phyloP scores from a whole-genome alignment of 768 basidiomycete genomes.

The Naganishia onofrii region DNA sequence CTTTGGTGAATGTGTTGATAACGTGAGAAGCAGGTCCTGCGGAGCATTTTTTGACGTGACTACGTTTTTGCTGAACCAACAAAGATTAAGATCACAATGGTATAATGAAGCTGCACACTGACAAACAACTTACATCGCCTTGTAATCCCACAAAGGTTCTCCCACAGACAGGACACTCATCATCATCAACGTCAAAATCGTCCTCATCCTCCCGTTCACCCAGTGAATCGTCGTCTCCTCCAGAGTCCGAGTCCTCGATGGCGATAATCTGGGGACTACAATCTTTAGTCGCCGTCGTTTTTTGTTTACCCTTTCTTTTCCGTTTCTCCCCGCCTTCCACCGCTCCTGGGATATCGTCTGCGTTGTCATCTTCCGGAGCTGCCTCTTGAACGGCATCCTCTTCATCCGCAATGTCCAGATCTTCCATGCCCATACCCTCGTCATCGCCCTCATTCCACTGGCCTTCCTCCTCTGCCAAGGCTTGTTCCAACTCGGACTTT shows the following conservation, averaged over 20 bases:
- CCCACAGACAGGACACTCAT: conserved; percentile 45
- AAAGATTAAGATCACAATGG: conserved; percentile 3
- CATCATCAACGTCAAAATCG: conserved; percentile 34
- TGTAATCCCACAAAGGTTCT: conserved; percentile 42
- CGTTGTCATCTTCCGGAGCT: conserved; percentile 45
- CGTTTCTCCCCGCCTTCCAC: neutral
- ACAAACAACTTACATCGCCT: conserved; percentile 42
- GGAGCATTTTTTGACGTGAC: conserved; percentile 64
- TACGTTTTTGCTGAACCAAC: conserved; percentile 54
- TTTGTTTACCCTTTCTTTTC: conserved; percentile 39
- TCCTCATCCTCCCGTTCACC: conserved; percentile 4
- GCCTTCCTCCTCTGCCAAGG: conserved; percentile 48
- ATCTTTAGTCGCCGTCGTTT: conserved; percentile 35
- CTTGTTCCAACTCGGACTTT: conserved; percentile 23
- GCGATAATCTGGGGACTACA: neutral
- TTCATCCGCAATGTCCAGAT: conserved; percentile 40
- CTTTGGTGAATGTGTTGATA: conserved; percentile 21
- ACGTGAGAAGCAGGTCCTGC: conserved; percentile 46
- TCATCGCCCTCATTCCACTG: conserved; percentile 76
- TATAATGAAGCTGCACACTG: conserved; percentile 29
- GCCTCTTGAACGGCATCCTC: conserved; percentile 43
- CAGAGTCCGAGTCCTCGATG: conserved; percentile 8
- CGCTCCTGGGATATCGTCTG: conserved; percentile 42
- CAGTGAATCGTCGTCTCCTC: conserved; percentile 1
- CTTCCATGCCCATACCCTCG: conserved; percentile 57